phyloP scores from a whole-genome alignment of 1,139 yeast genomes.

The Blastobotrys apis region DNA sequence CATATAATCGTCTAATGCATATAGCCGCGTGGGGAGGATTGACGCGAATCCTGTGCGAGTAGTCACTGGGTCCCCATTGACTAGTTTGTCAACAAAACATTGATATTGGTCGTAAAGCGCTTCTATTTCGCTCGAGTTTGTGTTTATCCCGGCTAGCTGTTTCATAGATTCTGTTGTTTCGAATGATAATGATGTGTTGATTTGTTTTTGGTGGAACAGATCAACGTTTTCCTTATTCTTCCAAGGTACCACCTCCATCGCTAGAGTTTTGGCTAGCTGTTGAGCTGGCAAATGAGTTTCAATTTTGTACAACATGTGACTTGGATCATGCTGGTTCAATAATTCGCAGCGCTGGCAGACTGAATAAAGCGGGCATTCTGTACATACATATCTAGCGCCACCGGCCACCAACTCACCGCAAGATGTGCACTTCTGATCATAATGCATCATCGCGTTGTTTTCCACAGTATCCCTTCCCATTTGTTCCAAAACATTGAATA shows the following conservation, averaged over 20 bases:
- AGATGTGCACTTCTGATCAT: not conserved
- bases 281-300: slow-evolving; percentile 13
- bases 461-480: slow-evolving; percentile 13
- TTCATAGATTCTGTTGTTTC: not conserved
- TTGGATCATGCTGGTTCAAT: slow-evolving; percentile 19
- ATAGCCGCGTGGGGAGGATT: slow-evolving; percentile 19
- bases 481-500: slow-evolving; percentile 13
- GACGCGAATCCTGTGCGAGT: slow-evolving; percentile 16
- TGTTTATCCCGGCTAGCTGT: slow-evolving; percentile 2
- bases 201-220: not conserved
- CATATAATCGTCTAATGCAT: slow-evolving; percentile 13
- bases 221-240: slow-evolving; percentile 5
- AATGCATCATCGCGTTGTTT: slow-evolving; percentile 11
- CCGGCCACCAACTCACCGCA: not conserved
- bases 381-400: slow-evolving; percentile 22
- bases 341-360: slow-evolving; percentile 25
- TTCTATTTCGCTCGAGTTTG: slow-evolving; percentile 21
- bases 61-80: not conserved
- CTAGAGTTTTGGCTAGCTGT: slow-evolving; percentile 2
- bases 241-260: slow-evolving; percentile 20
- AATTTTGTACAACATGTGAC: slow-evolving; percentile 24
- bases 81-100: slow-evolving; percentile 16
- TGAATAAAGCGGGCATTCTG: slow-evolving; percentile 18
- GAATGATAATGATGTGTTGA: not conserved
- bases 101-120: slow-evolving; percentile 29